A percentile compares a stretch with the other conserved stretches of the same genome.
phyloP scores from a whole-genome alignment of 2,329 filamentous ascomycete species.

The Ophiostoma quercus region DNA sequence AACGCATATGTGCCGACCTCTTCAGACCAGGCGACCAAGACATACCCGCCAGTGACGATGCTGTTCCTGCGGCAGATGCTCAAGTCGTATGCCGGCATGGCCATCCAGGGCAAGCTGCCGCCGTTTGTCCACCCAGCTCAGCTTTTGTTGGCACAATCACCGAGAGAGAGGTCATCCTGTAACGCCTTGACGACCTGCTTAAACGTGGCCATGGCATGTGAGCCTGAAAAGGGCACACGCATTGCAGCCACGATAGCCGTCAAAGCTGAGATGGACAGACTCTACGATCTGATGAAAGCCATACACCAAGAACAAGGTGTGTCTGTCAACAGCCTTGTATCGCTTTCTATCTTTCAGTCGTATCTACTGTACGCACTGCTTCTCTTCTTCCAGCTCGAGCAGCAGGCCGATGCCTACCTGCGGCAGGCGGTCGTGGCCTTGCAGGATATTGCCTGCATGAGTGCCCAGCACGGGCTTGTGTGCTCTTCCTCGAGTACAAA shows the following conservation, averaged over 20 bases:
- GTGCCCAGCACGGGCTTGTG: not conserved
- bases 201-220: not conserved
- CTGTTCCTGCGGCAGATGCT: conserved; percentile 28
- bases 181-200: not conserved
- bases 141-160: not conserved
- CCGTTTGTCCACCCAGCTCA: conserved; percentile 41
- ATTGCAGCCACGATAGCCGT: not conserved
- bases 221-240: not conserved
- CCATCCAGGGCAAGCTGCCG: conserved; percentile 37
- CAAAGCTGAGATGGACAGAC: not conserved
- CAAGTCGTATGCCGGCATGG: conserved; percentile 40
- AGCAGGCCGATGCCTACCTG: not conserved
- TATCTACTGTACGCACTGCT: not conserved
- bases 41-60: not conserved
- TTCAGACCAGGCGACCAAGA: conserved; percentile 25
- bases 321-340: not conserved
- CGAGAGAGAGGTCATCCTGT: not conserved
- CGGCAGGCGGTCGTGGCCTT: not conserved
- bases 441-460: not conserved
- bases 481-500: not conserved
- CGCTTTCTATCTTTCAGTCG: not conserved
- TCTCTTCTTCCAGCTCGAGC: conserved; percentile 1
- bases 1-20: conserved; percentile 43
- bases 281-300: not conserved
- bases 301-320: not conserved